These are phyloP conservation scores for Filosporella fistucella DNA, from an alignment of 495 filamentous ascomycete genomes.

Conservation along the genomic window DNA sequence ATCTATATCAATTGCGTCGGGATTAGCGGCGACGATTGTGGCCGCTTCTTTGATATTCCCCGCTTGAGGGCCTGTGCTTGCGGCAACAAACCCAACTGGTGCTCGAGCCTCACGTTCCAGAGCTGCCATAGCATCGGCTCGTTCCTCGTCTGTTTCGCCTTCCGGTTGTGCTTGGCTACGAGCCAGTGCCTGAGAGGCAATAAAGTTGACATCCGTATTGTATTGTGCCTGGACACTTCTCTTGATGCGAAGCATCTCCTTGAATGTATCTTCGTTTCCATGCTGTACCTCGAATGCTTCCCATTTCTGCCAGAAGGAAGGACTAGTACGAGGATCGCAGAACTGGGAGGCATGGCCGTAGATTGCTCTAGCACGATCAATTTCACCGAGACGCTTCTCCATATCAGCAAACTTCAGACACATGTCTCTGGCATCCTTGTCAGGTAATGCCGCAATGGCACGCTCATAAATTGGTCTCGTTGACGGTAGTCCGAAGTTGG, in stretches of 20 bases:
- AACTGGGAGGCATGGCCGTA: slow-evolving; percentile 97
- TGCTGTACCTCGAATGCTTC: slow-evolving; percentile 95
- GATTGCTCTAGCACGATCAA: slow-evolving; percentile 91
- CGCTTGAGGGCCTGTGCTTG: slow-evolving; percentile 75
- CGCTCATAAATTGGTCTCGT: slow-evolving; percentile 97
- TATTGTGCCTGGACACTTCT: slow-evolving; percentile 95
- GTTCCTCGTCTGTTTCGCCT: slow-evolving; percentile 37
- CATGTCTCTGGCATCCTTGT: slow-evolving; percentile 94
- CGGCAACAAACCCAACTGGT: slow-evolving; percentile 87
- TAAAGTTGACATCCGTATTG: slow-evolving; percentile 98
- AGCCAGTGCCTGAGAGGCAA: slow-evolving; percentile 91
- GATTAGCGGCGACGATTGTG: slow-evolving; percentile 58
- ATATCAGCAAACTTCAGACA: slow-evolving; percentile 99
- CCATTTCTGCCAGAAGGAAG: slow-evolving; percentile 94
- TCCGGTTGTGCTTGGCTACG: slow-evolving; percentile 61
- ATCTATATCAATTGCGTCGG: slow-evolving; percentile 87
- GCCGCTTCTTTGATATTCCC: slow-evolving; percentile 47
- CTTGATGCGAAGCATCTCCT: slow-evolving; percentile 98
- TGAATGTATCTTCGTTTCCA: slow-evolving; percentile 98
- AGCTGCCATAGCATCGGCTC: slow-evolving; percentile 82
- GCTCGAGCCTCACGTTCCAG: slow-evolving; percentile 86
- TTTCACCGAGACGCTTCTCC: slow-evolving; percentile 94
- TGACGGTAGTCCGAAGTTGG: slow-evolving; percentile 94
- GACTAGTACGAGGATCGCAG: slow-evolving; percentile 88
- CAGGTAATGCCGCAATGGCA: slow-evolving; percentile 85